A percentile compares a stretch with the other conserved stretches of the same genome.
phyloP scores from a whole-genome alignment of 192 early-diverging fungal genomes.

The Podila horticola region DNA sequence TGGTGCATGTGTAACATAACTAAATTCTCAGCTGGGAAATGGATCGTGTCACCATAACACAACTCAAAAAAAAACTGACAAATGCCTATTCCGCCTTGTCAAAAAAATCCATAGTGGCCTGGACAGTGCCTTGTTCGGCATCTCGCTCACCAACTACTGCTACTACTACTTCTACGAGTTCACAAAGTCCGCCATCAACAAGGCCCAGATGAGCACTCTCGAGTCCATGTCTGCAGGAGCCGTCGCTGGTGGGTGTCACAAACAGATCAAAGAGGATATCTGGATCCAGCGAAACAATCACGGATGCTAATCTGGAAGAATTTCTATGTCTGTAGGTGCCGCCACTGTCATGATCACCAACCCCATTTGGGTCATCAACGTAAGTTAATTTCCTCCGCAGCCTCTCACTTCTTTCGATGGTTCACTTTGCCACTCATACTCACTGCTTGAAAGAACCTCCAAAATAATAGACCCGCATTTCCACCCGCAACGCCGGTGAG shows the following conservation, averaged over 20 bases:
- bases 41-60: too few species aligned
- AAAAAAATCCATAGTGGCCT: slow-evolving; percentile 73
- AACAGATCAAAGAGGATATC: neutral
- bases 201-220: slow-evolving; percentile 80
- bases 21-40: neutral
- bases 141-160: slow-evolving; percentile 92
- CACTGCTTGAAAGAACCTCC: neutral
- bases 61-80: too few species aligned
- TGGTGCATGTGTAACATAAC: too few species aligned
- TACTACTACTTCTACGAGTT: slow-evolving; percentile 92
- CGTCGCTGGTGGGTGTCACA: slow-evolving; percentile 72
- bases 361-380: slow-evolving; percentile 99
- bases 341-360: slow-evolving; percentile 91
- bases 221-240: slow-evolving; percentile 96
- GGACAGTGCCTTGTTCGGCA: slow-evolving; percentile 95
- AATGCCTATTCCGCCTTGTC: neutral
- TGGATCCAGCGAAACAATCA: too few species aligned
- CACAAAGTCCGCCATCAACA: slow-evolving; percentile 87
- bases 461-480: slow-evolving; percentile 76
- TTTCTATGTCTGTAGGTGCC: slow-evolving; percentile 49
- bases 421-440: neutral
- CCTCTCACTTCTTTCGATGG: neutral
- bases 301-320: slow-evolving; percentile 7
- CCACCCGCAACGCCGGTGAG: slow-evolving; percentile 78
- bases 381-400: slow-evolving; percentile 48